Evolutionary conservation across 495 filamentous ascomycete genomes (phyloP).

Genomic region (Penicillium argentinense): DNA sequence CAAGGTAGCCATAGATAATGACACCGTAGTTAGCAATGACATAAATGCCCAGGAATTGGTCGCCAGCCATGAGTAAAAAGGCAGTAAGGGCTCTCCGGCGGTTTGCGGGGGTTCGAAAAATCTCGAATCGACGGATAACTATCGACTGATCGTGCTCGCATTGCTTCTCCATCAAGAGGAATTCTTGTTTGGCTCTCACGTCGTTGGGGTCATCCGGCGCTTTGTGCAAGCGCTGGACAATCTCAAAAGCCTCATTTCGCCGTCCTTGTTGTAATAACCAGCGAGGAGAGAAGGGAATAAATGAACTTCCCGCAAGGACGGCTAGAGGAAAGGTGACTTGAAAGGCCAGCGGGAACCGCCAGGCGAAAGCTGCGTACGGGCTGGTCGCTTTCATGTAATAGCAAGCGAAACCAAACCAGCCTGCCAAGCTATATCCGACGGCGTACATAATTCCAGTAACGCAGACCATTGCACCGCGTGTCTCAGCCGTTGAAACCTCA

Average conservation of each 20-base stretch:
- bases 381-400: slow-evolving; percentile 20
- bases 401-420: slow-evolving; percentile 35
- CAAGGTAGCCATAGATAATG: slow-evolving; percentile 35
- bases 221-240: slow-evolving; percentile 25
- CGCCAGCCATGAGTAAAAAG: slow-evolving; percentile 29
- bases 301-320: slow-evolving; percentile 22
- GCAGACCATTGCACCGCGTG: slow-evolving; percentile 35
- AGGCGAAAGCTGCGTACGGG: slow-evolving; percentile 22
- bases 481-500: slow-evolving; percentile 39
- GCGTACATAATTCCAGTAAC: slow-evolving; percentile 33
- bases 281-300: slow-evolving; percentile 34
- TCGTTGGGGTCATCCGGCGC: too few relatives aligned
- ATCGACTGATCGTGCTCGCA: slow-evolving; percentile 21
- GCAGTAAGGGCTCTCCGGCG: slow-evolving; percentile 33
- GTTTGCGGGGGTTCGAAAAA: slow-evolving; percentile 36
- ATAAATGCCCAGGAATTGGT: slow-evolving; percentile 31
- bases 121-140: slow-evolving; percentile 17
- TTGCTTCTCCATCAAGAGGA: slow-evolving; percentile 28
- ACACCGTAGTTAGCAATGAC: slow-evolving; percentile 42
- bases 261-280: slow-evolving; percentile 35
- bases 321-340: slow-evolving; percentile 29
- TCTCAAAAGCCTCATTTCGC: slow-evolving; percentile 24
- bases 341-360: slow-evolving; percentile 38
- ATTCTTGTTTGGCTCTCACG: slow-evolving; percentile 22
- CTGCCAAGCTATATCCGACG: slow-evolving; percentile 30